Base-by-base conservation (phyloP, 1,139 yeast species). In the Hyphopichia wangnamkhiaoensis region DNA sequence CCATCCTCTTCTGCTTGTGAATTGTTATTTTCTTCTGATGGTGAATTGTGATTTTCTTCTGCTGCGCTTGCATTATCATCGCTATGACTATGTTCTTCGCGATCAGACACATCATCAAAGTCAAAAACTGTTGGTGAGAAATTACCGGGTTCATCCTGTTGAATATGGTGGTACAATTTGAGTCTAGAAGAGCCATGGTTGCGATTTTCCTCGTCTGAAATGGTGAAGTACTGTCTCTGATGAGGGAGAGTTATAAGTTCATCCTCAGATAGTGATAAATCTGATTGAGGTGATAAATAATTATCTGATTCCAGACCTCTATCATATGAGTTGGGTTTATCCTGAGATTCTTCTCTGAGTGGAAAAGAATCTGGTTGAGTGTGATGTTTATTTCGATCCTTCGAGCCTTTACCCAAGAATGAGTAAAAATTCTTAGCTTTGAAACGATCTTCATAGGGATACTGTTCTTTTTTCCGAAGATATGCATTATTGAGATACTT, bases 381-480 rank as follows among this genome's bases (percentile, higher is more conserved):
- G 44, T n/a, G 50, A 42, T 33, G 20, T 19, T n/a, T n/a, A 12
- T 34, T 17, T 5, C 29, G 23, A 4, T 9, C 14, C 25, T 25
- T 33, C 3, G 30, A 13, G 18, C 52, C 53, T 43, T 55, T 59
- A 2, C 75, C 74, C 31, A 70, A 45, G 26, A 65, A 65, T 0
- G 62, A 51, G 44, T 68, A 71, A 45, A 73, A 72, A 45, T 59
- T 70, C 42, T 66, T 67, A 7, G 70, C 54, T 37, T 57, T 60
- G 44, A 61, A 73, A 34, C 68, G 61, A 18, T 71, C 75, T 39
- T 72, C 77, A 12, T 56, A 53, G 2, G 76, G 76, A 38, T 67
- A 62, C 24, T 54, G 44, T 27, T 50, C 47, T 45, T 69, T 71
- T 34, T 61, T 50, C 34, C 50, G 54, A 28, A 63, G 39, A 43